Evolutionary conservation across 169 alveolate genomes (phyloP), one percentile per base, ranked within the genome.

Genomic region (Plasmodium berghei): DNA sequence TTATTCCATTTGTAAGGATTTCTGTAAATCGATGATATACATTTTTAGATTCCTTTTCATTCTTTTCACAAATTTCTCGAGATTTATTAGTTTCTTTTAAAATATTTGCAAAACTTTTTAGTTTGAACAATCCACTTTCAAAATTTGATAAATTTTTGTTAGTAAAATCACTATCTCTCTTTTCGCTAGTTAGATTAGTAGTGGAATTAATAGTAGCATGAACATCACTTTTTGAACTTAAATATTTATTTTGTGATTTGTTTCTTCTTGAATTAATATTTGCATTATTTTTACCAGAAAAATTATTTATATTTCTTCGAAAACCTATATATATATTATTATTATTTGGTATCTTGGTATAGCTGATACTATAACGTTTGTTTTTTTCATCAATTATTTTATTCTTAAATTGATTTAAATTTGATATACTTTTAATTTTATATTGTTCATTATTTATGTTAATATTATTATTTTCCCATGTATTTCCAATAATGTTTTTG

Each of bases 11-110:
- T 1, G 89, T 62, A 52, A 75, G 6, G 14, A 75, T 75, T 63
- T 75, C 89, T n/a, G 89, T 75, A 52, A 75, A 62, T 45, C 89
- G 46, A 55, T 61, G 62, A 42, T 75, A 75, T 49, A 66, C 69
- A 10, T 73, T 62, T 26, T 75, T 75, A 28, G 34, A 42, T 8
- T 12, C 40, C 20, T 9, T 54, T 5, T 59, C 55, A 10, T 72
- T 52, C 16, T 20, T 75, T 34, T 64, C 28, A 16, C 40, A 62
- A 9, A 1, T 20, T 34, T 52, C 85, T 49, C 34, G 54, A 34
- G 85, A 52, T 12, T 52, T 12, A 40, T 28, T 28, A 14, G 26
- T 72, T 8, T 10, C n/a, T 20, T 20, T 72, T 28, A 52, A 26
- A 42, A 56, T 42, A 12, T 72, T 48, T 54, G 55, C 67, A 40